A percentile compares a stretch with the other conserved stretches of the same genome.
phyloP scores from a whole-genome alignment of 495 filamentous ascomycete species.

The Barbatosphaeria neglecta region DNA sequence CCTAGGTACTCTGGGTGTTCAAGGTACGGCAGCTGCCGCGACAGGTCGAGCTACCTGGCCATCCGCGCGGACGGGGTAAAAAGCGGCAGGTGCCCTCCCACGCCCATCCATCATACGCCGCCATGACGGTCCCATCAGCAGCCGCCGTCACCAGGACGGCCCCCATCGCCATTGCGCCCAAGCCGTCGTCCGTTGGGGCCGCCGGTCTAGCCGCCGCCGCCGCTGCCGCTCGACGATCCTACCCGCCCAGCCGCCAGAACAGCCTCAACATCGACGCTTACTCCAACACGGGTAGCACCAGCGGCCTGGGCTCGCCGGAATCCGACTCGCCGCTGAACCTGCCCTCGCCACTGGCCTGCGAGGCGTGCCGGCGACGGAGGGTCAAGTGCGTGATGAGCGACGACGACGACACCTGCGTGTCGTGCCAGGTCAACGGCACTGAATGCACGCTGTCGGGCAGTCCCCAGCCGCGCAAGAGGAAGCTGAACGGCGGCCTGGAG shows the following conservation, averaged over 20 bases:
- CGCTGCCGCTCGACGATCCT: constrained; percentile 11
- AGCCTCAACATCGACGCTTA: constrained; percentile 26
- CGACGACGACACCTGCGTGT: constrained; percentile 49
- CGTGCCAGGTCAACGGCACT: constrained; percentile 49
- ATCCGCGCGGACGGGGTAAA: constrained; percentile 3
- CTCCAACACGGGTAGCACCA: constrained; percentile 29
- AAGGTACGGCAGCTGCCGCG: too few species aligned
- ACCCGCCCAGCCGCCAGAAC: constrained; percentile 30
- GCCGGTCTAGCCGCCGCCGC: neutral
- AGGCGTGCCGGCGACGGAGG: constrained; percentile 68
- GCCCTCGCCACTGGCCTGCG: constrained; percentile 24
- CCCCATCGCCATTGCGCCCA: constrained; percentile 47
- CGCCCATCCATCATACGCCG: constrained; percentile 18
- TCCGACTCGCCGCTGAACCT: constrained; percentile 7
- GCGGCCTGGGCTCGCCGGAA: constrained; percentile 28
- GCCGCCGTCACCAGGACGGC: constrained; percentile 38
- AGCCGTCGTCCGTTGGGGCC: too few species aligned
- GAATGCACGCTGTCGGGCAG: constrained; percentile 57
- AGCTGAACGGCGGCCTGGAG: constrained; percentile 50
- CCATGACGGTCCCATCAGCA: constrained; percentile 35
- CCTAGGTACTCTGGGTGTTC: neutral
- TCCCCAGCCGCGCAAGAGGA: constrained; percentile 61
- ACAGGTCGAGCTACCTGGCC: neutral
- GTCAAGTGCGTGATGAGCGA: constrained; percentile 84
- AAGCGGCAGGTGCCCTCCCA: constrained; percentile 2